Evolutionary conservation across 176 grass and related monocot genomes (phyloP), one percentile per base, ranked within the genome.

Genomic region (Tillandsia fasciculata): DNA sequence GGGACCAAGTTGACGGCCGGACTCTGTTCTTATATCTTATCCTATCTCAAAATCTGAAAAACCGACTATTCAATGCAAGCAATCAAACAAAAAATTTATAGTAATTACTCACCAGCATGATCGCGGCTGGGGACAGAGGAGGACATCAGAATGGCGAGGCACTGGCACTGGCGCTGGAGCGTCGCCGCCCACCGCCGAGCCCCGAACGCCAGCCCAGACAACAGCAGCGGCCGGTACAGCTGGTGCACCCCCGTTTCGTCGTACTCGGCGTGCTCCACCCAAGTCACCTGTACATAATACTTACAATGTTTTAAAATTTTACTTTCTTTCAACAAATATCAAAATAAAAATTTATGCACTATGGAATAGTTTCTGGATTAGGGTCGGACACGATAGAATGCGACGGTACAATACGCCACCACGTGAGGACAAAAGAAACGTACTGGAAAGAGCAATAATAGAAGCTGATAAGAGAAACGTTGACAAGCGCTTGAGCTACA

Each of bases 131-230:
- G 68, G 48, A 79, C 53, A 11, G 88, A 70, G 78, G 81, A 79
- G 76, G 84, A 87, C 69, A 74, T 79, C 9, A 74, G 20, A 33
- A 47, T 1, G 58, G 22, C 10, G 23, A 57, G 28, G 64, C 78
- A 79, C 0, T 82, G 75, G 52, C 69, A 82, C 10, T 49, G 51
- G 69, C 57, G 80, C 28, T 73, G 52, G 2, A 89, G 69, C 20
- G 64, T 26, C 33, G 88, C 78, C 3, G 87, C 68, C 88, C 88
- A 91, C 12, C 84, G 84, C 64, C 78, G 75, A 26, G 84, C 88
- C 65, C 88, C 87, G 4, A 89, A 66, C 15, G 76, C 79, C 22
- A 61, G 26, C 12, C 87, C 82, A 7, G 87, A 85, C 23, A 28
- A 51, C 51, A 85, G 13, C 9, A 85, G 33, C 11, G 58, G 26